Base-by-base conservation (phyloP, 352 stramenopile genomes). In the Phytophthora pluvialis region DNA sequence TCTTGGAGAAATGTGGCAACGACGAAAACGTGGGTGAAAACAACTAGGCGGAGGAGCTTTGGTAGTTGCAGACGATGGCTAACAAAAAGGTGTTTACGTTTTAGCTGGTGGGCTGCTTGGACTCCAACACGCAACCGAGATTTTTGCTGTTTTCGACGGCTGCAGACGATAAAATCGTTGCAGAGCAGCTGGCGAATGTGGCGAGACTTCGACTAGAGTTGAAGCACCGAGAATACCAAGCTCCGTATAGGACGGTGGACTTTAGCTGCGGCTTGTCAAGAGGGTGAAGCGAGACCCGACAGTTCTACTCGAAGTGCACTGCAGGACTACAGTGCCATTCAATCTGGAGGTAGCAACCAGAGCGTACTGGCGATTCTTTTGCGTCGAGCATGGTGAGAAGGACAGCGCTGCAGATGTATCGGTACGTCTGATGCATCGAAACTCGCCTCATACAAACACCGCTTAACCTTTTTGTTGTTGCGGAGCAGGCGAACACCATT, bases 291-390 rank as follows among this genome's bases (percentile, higher is more conserved):
- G 8, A 46, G 13, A 10, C 6, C 39, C 26, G 42, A 43, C 10
- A n/a, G 29, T 62, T 31, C 10, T 49, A 5, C 7, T 71, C 18
- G 57, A 72, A 12, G 10, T 57, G 35, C 63, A 61, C 25, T 66
- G 46, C 32, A 21, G 43, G 2, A 58, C 51, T 32, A 58, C 26
- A 4, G 43, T 72, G 21, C 63, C 63, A 13, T 72, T 72, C 32
- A 43, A 46, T 3, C 42, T 72, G 29, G 43, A 53, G 8, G 63
- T 72, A 6, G 44, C 63, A n/a, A 35, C 50, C 3, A 42, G 40
- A 48, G 63, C 63, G 1, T 71, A 67, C 48, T 67, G 63, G 63
- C 9, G 43, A 43, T 47, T 72, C 11, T 62, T 66, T n/a, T 40
- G 38, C 5, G 7, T 61, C 16, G 44, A 66, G 10, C 48, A 65